Conservation (phyloP, 805 yeast genomes). For the Wickerhamiella cacticola region DNA sequence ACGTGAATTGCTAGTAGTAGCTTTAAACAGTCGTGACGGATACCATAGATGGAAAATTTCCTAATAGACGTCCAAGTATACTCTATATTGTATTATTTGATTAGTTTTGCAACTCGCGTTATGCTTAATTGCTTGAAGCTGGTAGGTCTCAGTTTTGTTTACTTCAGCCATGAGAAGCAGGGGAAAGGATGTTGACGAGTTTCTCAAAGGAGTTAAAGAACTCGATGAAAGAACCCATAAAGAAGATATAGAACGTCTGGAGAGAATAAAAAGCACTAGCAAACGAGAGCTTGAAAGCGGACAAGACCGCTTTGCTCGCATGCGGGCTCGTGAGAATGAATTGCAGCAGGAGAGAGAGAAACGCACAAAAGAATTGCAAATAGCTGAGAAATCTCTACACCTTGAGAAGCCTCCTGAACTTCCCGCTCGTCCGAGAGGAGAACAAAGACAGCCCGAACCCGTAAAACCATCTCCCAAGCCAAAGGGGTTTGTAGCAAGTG, state of each 20-base stretch:
- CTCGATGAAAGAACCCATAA: constrained; percentile 11
- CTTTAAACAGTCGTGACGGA: too few relatives aligned
- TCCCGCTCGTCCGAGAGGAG: neutral
- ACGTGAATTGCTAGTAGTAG: too few relatives aligned
- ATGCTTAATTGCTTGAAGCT: too few relatives aligned
- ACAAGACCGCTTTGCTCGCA: constrained; percentile 8
- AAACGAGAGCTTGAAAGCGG: neutral
- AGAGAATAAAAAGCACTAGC: neutral
- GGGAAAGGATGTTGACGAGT: constrained; percentile 11
- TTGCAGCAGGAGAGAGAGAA: neutral
- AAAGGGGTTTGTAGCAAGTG: constrained; percentile 7
- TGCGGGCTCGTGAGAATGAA: constrained; percentile 9
- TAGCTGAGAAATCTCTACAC: neutral
- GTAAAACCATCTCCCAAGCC: neutral
- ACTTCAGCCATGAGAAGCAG: constrained; percentile 8
- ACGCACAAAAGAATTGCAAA: neutral
- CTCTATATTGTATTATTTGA: too few relatives aligned
- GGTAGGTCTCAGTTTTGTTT: constrained; percentile 3
- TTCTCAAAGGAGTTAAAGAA: constrained; percentile 11
- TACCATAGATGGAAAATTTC: too few relatives aligned
- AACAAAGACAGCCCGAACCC: neutral
- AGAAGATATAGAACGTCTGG: constrained; percentile 11
- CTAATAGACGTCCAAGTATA: too few relatives aligned
- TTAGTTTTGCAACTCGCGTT: too few relatives aligned
- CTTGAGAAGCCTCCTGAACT: neutral